A percentile compares a stretch with the other conserved stretches of the same genome.
Conservation (phyloP, 75 land plant species). For the Larix kaempferi region DNA sequence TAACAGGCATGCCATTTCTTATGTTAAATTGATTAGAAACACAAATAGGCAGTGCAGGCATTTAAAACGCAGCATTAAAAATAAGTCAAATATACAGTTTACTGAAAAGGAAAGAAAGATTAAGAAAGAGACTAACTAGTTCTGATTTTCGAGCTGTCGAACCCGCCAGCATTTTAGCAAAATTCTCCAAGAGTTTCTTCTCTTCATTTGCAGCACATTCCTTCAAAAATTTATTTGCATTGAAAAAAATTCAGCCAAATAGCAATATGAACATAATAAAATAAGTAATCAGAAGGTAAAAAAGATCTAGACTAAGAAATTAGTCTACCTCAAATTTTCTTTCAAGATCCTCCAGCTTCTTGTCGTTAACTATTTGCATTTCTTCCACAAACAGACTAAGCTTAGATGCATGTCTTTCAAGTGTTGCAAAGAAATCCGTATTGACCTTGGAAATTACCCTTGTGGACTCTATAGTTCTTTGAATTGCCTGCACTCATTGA, state of each 20-base stretch:
- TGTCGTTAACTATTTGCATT: conserved; percentile 50
- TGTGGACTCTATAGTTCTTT: conserved; percentile 59
- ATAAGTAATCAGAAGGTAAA: background rate
- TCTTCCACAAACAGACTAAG: conserved; percentile 51
- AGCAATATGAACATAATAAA: background rate
- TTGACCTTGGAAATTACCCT: conserved; percentile 59
- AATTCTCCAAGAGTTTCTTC: conserved; percentile 59
- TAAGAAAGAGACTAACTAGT: conserved; percentile 44
- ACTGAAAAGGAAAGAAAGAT: background rate
- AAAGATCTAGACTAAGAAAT: background rate
- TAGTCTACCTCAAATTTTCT: conserved; percentile 71
- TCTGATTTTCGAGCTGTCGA: conserved; percentile 71
- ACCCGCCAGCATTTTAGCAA: conserved; percentile 76
- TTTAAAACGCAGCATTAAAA: too few relatives aligned
- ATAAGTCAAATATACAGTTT: background rate
- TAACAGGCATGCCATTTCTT: too few relatives aligned
- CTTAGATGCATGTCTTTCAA: conserved; percentile 67
- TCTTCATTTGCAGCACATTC: conserved; percentile 82
- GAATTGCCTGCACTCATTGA: conserved; percentile 48
- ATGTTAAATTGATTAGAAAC: too few relatives aligned
- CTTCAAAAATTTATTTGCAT: conserved; percentile 17
- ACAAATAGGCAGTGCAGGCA: too few relatives aligned
- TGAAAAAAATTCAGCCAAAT: too few relatives aligned
- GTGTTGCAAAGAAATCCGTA: conserved; percentile 50
- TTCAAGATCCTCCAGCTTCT: conserved; percentile 70